Base-by-base conservation (phyloP, 352 stramenopile species). In the Aphanomyces cochlioides region DNA sequence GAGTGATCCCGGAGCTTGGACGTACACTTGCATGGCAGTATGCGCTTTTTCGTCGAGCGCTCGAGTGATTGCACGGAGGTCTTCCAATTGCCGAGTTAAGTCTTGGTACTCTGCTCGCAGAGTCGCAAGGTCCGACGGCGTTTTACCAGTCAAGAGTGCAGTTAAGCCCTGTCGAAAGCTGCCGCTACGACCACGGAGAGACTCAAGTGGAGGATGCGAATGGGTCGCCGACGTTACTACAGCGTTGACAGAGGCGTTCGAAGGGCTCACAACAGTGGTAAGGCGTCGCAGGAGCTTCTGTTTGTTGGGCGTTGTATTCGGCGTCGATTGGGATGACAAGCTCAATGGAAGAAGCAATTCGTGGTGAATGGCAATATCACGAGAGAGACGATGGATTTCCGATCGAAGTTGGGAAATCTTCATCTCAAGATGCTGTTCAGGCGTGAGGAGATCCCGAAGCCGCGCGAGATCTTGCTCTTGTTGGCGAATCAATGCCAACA, bases 401-500 rank as follows among this genome's bases (percentile, higher is more conserved):
- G 83, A 87, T 17, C 83, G 82, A 47, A 94, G 71, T 58, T 89
- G 81, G 13, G 81, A 72, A 12, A 82, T 79, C 6, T 84, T 84
- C 47, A 92, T 45, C 48, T 91, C 78, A 3, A 92, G 68, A 17
- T 83, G 77, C 56, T 94, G 87, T 0, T 92, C 80, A 7, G 73
- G 78, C 1, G 73, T 82, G 19, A 94, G 48, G 8, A 87, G 73
- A 3, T 81, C 81, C 40, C 88, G 86, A 10, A 92, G 65, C 39
- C 80, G 77, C 13, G 84, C 90, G 4, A 95, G 74, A 66, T 95
- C 78, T 0, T 81, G 78, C 66, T 95, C 87, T 69, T 95, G 87
- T 67, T 92, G 84, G 5, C 85, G 82, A 70, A 95, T 92, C 19
- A 95, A 66, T 67, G 84, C 75, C 19, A 92, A 75, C 83, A 95